A percentile compares a stretch with the other conserved stretches of the same genome.
These are phyloP conservation scores for Tetrapisispora nanseiensis DNA, from an alignment of 805 yeast species.

Conservation along the genomic window DNA sequence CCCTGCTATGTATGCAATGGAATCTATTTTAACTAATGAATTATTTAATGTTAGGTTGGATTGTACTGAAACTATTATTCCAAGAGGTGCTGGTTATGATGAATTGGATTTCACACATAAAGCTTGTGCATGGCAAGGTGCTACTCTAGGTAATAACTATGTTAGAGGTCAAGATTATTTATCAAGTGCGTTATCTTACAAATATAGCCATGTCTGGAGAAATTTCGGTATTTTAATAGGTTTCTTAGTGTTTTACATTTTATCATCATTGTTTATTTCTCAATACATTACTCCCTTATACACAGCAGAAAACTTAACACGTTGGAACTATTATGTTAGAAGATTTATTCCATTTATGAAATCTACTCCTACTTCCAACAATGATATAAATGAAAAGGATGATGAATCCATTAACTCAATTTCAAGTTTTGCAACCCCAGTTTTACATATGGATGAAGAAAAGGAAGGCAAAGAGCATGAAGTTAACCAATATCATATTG, in stretches of 20 bases:
- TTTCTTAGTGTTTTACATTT: slow-evolving; percentile 33
- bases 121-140: slow-evolving; percentile 53
- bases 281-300: slow-evolving; percentile 26
- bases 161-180: slow-evolving; percentile 55
- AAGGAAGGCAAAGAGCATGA: slow-evolving; percentile 1
- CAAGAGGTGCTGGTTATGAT: slow-evolving; percentile 48
- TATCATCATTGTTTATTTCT: slow-evolving; percentile 23
- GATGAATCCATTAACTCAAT: neutral
- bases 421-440: slow-evolving; percentile 8
- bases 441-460: slow-evolving; percentile 6
- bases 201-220: slow-evolving; percentile 62
- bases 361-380: neutral
- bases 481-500: neutral
- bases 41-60: slow-evolving; percentile 46
- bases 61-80: slow-evolving; percentile 48
- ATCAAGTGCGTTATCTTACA: slow-evolving; percentile 37
- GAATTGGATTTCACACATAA: slow-evolving; percentile 30
- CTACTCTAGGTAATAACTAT: slow-evolving; percentile 40
- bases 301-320: slow-evolving; percentile 9
- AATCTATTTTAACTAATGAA: slow-evolving; percentile 55
- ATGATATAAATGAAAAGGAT: neutral
- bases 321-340: slow-evolving; percentile 4
- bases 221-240: slow-evolving; percentile 58
- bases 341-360: slow-evolving; percentile 3
- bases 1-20: slow-evolving; percentile 51